phyloP scores from a whole-genome alignment of 179 eudicot genomes.

The Silene noctiflora region DNA sequence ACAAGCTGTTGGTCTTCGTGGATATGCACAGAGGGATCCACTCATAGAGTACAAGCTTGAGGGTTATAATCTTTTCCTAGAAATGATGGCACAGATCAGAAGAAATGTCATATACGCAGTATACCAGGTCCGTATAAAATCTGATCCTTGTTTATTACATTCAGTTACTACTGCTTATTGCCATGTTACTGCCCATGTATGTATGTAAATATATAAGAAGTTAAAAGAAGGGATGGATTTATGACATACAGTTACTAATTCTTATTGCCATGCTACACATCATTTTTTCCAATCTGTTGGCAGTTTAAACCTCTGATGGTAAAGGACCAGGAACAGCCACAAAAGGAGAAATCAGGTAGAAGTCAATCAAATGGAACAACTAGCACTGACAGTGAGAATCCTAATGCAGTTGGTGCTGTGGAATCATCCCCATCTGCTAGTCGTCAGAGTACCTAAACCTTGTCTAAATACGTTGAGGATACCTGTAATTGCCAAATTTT shows the following conservation, averaged over 20 bases:
- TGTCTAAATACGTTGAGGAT: too few relatives aligned
- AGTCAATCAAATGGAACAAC: slow-evolving; percentile 15
- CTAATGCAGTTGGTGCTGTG: slow-evolving; percentile 25
- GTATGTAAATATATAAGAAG: not conserved
- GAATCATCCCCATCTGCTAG: too few relatives aligned
- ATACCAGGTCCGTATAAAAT: slow-evolving; percentile 67
- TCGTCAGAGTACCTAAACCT: too few relatives aligned
- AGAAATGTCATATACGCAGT: slow-evolving; percentile 94
- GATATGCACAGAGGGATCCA: slow-evolving; percentile 96
- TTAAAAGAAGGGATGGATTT: not conserved
- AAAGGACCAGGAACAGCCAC: slow-evolving; percentile 56
- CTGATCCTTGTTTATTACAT: not conserved
- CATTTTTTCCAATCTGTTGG: slow-evolving; percentile 13
- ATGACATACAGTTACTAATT: not conserved
- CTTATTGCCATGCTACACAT: not conserved
- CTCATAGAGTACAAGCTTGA: slow-evolving; percentile 98
- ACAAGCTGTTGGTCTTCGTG: slow-evolving; percentile 96
- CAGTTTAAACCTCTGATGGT: slow-evolving; percentile 87
- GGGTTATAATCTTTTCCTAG: slow-evolving; percentile 95
- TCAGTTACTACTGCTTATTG: too few relatives aligned
- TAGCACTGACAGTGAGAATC: slow-evolving; percentile 22
- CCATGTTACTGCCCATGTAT: not conserved
- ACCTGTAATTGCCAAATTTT: too few relatives aligned
- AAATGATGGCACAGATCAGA: slow-evolving; percentile 97
- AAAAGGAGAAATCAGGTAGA: slow-evolving; percentile 30